Percentiles rank a stretch among this genome's conserved stretches.
phyloP scores from a whole-genome alignment of 306 rosid species.

The Lupinus albus region DNA sequence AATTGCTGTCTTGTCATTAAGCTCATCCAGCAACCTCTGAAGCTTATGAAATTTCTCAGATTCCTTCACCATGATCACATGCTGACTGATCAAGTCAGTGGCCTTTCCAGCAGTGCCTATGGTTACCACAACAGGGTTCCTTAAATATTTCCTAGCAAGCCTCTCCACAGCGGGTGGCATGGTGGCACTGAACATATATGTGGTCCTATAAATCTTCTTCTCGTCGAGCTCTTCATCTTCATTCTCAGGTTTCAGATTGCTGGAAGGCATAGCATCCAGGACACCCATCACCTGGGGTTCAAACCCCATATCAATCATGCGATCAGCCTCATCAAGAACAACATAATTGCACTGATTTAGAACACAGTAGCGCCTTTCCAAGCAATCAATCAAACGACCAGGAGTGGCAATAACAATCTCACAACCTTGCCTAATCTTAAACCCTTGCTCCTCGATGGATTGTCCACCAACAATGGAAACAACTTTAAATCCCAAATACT shows the following conservation, averaged over 20 bases:
- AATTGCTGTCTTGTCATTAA: slow-evolving; percentile 51
- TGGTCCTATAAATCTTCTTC: slow-evolving; percentile 85
- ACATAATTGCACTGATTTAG: slow-evolving; percentile 93
- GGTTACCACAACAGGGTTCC: slow-evolving; percentile 91
- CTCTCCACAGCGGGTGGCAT: slow-evolving; percentile 94
- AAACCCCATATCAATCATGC: slow-evolving; percentile 96
- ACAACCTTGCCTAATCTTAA: slow-evolving; percentile 84
- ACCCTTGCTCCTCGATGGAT: slow-evolving; percentile 92
- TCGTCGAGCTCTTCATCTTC: slow-evolving; percentile 91
- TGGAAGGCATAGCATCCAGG: slow-evolving; percentile 93
- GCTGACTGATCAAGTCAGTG: slow-evolving; percentile 81
- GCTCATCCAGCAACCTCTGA: slow-evolving; percentile 54
- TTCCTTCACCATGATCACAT: slow-evolving; percentile 65
- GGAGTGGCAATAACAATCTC: slow-evolving; percentile 95
- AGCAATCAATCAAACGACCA: slow-evolving; percentile 82
- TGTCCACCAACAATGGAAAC: slow-evolving; percentile 96
- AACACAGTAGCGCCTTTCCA: slow-evolving; percentile 86
- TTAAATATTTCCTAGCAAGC: slow-evolving; percentile 78
- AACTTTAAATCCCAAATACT: slow-evolving; percentile 75
- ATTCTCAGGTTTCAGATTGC: slow-evolving; percentile 85
- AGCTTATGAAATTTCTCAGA: slow-evolving; percentile 50
- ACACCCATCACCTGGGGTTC: slow-evolving; percentile 93
- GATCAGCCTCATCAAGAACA: slow-evolving; percentile 94
- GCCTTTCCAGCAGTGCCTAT: slow-evolving; percentile 90
- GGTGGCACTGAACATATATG: slow-evolving; percentile 93